A percentile compares a stretch with the other conserved stretches of the same genome.
phyloP scores from a whole-genome alignment of 805 yeast species.

The Lipomyces mesembrius region DNA sequence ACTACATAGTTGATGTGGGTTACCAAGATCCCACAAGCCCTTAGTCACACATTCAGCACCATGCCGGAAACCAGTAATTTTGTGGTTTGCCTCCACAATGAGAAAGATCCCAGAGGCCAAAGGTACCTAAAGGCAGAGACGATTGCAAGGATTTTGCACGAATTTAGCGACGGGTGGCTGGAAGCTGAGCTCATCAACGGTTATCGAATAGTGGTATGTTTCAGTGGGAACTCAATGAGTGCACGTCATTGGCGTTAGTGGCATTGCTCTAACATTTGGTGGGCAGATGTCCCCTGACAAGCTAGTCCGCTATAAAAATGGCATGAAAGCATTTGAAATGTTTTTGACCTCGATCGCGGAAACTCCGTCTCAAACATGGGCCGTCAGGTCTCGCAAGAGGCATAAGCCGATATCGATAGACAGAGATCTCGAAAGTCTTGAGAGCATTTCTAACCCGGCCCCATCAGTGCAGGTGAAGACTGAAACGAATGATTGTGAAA shows the following conservation, averaged over 20 bases:
- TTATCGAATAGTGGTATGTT: slow-evolving; percentile 1
- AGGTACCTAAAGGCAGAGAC: neutral
- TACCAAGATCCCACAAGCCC: neutral
- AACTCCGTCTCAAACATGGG: neutral
- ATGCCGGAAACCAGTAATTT: neutral
- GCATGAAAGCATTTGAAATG: slow-evolving; percentile 2
- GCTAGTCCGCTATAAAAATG: slow-evolving; percentile 2
- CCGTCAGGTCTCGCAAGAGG: neutral
- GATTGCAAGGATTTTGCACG: slow-evolving; percentile 5
- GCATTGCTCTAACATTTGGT: neutral
- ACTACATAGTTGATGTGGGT: neutral
- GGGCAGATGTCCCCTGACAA: neutral
- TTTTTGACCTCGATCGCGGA: neutral
- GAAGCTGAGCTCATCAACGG: slow-evolving; percentile 6
- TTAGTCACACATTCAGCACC: neutral
- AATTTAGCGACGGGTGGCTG: slow-evolving; percentile 5
- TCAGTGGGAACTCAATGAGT: neutral
- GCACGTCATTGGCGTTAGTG: too few species aligned
- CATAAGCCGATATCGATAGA: neutral
- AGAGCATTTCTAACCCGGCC: neutral
- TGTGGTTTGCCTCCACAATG: neutral
- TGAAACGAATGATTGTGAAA: neutral
- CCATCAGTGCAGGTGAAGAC: neutral
- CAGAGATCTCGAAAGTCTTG: neutral
- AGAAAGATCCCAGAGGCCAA: neutral